Percentiles rank a stretch among this genome's conserved stretches.
phyloP scores from a whole-genome alignment of 805 yeast genomes.

The Candida tammaniensis region DNA sequence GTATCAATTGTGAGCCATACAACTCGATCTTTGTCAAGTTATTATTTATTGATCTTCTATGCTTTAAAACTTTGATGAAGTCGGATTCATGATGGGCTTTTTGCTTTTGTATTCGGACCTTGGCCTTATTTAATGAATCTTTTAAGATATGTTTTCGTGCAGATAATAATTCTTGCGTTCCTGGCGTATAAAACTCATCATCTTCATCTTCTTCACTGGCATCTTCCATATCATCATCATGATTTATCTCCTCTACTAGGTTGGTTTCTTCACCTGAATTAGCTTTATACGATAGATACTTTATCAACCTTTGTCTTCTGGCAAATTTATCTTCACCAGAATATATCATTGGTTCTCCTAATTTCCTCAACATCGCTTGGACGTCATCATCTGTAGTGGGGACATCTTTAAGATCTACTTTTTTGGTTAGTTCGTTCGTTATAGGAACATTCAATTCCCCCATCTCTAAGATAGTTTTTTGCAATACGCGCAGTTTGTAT shows the following conservation, averaged over 20 bases:
- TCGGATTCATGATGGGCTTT: constrained; percentile 28
- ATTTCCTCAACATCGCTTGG: constrained; percentile 39
- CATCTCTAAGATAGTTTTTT: neutral
- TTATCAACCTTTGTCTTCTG: constrained; percentile 58
- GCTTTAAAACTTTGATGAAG: constrained; percentile 40
- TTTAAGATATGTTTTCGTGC: constrained; percentile 53
- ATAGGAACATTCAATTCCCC: constrained; percentile 4
- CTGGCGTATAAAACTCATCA: constrained; percentile 86
- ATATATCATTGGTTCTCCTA: constrained; percentile 56
- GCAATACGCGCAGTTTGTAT: constrained; percentile 3
- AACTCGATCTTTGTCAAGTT: constrained; percentile 38
- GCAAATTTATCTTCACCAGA: constrained; percentile 60
- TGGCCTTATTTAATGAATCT: constrained; percentile 49
- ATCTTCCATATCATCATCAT: constrained; percentile 16
- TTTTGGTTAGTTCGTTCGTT: constrained; percentile 1
- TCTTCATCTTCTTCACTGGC: constrained; percentile 42
- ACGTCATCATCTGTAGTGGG: constrained; percentile 74
- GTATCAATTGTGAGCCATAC: constrained; percentile 65
- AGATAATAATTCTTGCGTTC: constrained; percentile 48
- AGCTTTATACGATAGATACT: constrained; percentile 26
- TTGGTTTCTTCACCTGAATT: constrained; percentile 13
- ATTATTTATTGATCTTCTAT: constrained; percentile 43
- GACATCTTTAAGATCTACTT: constrained; percentile 16
- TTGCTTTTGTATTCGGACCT: constrained; percentile 37
- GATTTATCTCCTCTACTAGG: constrained; percentile 45